Base-by-base conservation (phyloP, 2,329 filamentous ascomycete species). In the Pezicula neosporulosa region DNA sequence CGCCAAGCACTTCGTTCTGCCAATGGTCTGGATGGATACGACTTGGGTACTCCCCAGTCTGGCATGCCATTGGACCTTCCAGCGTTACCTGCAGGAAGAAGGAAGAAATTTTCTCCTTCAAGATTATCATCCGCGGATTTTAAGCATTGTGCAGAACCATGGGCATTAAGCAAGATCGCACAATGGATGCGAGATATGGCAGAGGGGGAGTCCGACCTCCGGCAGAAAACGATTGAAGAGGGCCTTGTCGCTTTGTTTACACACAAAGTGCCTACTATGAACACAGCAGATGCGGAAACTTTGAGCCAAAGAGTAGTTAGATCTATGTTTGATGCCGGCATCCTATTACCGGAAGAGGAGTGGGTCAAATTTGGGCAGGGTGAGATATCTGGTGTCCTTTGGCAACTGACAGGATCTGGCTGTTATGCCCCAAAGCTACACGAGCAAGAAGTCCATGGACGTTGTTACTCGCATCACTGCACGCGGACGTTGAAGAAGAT, bases 191-290 rank as follows among this genome's bases (percentile, higher is more conserved):
- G 88, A 53, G 85, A 87, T 51, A 87, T 97, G 81, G 90, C 90
- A 10, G 92, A 97, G 60, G 92, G 93, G 37, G 93, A 97, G 64
- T 84, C 86, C 10, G 91, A 99, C 68, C 73, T 99, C 44, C 91
- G 88, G 66, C 83, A 88, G 64, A 89, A 90, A 63, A 86, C 88
- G 2, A 85, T 99, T 47, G 86, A 90, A 52, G 92, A 97, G 60
- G 92, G 90, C 2, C 77, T 99, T 39, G 85, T 96, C 39, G 88
- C 86, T 28, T 76, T 99, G 6, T 97, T 99, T 68, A 96, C 90
- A 2, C 82, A 89, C 70, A 97, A 97, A 69, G 91, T 99, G 1
- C 92, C 94, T 0, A 99, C 91, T 0, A 97, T 99, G 90, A 97
- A 99, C 62, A 93, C 94, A 39, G 92, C 93, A 6, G 95, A 99